Percentiles rank a stretch among this genome's conserved stretches.
Evolutionary conservation across 192 early-diverging fungal species (phyloP).

Genomic region (Mortierella antarctica): DNA sequence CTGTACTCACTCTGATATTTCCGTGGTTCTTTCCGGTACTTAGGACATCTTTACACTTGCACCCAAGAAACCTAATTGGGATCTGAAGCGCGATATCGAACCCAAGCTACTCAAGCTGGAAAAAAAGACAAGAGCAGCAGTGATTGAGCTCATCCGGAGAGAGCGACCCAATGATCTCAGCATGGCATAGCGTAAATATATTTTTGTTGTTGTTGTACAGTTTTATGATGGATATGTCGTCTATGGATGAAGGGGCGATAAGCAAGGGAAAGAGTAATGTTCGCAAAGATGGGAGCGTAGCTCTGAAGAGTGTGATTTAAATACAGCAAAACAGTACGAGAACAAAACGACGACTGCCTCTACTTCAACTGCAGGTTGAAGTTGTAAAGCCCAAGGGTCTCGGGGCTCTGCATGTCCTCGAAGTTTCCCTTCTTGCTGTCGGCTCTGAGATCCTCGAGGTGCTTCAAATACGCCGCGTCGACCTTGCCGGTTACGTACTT

Average conservation of each 20-base stretch:
- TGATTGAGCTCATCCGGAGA: constrained; percentile 82
- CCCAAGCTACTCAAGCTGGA: constrained; percentile 79
- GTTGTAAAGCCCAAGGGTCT: constrained; percentile 45
- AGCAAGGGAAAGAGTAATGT: neutral
- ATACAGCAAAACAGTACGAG: neutral
- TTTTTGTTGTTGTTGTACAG: neutral
- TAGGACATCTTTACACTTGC: constrained; percentile 86
- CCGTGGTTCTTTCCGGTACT: neutral
- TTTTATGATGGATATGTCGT: neutral
- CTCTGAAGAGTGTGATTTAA: neutral
- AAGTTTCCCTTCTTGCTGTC: constrained; percentile 56
- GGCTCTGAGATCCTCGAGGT: constrained; percentile 63
- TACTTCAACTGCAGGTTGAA: constrained; percentile 47
- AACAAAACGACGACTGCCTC: neutral
- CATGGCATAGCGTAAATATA: constrained; percentile 20
- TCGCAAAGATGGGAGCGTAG: neutral
- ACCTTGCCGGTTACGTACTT: constrained; percentile 90
- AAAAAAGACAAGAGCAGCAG: constrained; percentile 72
- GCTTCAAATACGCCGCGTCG: constrained; percentile 71
- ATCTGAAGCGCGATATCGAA: constrained; percentile 89
- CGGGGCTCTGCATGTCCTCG: constrained; percentile 47
- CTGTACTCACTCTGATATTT: neutral
- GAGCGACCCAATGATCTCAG: constrained; percentile 40
- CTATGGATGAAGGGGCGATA: constrained; percentile 3
- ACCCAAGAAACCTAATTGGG: constrained; percentile 91